Evolutionary conservation across 2,329 filamentous ascomycete species (phyloP), one percentile per base, ranked within the genome.

Genomic region (Cercospora sesami): DNA sequence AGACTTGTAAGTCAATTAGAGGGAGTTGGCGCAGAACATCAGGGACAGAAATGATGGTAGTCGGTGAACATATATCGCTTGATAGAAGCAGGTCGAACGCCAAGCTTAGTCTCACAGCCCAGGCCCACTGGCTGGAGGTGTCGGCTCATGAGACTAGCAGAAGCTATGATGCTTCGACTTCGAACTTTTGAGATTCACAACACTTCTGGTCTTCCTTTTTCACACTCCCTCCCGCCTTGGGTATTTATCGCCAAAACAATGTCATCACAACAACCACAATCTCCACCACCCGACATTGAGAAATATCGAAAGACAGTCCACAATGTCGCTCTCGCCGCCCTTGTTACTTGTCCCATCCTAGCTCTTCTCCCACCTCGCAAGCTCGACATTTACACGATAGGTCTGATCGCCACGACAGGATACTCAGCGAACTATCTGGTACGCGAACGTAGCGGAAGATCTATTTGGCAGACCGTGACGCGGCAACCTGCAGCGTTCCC

Each of bases 361-460:
- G 83, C 84, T 59, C 74, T 83, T 16, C 78, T 89, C 9, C 87
- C 87, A 9, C 87, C 87, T 0, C 85, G 87, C 57, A 89, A 89
- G 78, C 78, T 90, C 60, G 87, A 89, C 74, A 73, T 86, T 63
- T 89, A 87, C 78, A 89, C 87, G 18, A 81, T 87, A 72, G 81
- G 80, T 0, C 82, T 89, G 7, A 78, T 81, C 51, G 77, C 81
- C 30, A 81, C 82, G 1, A 86, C 83, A 72, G 77, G 83, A 66
- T 78, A 83, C 36, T 84, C 82, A 8, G 82, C 83, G 9, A 83
- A 85, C 74, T 82, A 86, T 70, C 77, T 87, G 4, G 74, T 78
- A 14, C 78, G 78, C 45, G 78, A 82, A 60, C 68, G 69, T 16
- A 76, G 71, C 26, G 75, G 75, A 18, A 69, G 73, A 31, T 72